phyloP scores from a whole-genome alignment of 352 stramenopile genomes.

The Paralagenidium karlingii region DNA sequence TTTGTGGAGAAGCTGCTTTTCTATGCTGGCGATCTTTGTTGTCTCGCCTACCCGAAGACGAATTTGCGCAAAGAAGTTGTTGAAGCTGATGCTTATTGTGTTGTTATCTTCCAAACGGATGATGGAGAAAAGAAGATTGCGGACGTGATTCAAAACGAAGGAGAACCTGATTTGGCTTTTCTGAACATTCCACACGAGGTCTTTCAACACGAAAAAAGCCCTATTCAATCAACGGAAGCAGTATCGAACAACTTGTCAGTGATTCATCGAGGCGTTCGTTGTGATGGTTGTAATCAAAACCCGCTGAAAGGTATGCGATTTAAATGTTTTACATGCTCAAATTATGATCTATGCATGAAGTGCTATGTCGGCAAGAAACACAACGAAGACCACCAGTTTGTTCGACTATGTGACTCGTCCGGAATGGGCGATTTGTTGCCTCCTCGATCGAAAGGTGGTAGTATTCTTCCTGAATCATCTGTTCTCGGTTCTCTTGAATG shows the following conservation, averaged over 20 bases:
- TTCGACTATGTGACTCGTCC: slow-evolving; percentile 28
- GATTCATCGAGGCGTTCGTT: slow-evolving; percentile 56
- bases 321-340: slow-evolving; percentile 62
- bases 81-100: slow-evolving; percentile 16
- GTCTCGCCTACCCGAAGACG: no score
- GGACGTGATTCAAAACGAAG: slow-evolving; percentile 21
- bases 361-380: slow-evolving; percentile 60
- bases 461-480: slow-evolving; percentile 27
- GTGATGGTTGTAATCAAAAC: slow-evolving; percentile 63
- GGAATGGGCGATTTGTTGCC: slow-evolving; percentile 41
- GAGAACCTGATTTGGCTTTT: slow-evolving; percentile 21
- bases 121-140: slow-evolving; percentile 23
- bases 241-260: slow-evolving; percentile 13
- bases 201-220: background rate
- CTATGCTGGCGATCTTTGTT: no score
- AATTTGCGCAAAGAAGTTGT: no score
- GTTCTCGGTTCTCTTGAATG: slow-evolving; percentile 49
- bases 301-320: slow-evolving; percentile 53
- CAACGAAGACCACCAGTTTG: slow-evolving; percentile 52
- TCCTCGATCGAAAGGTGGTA: slow-evolving; percentile 36
- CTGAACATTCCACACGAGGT: slow-evolving; percentile 9
- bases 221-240: slow-evolving; percentile 9
- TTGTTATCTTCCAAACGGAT: slow-evolving; percentile 38
- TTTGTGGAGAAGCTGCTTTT: no score
- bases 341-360: slow-evolving; percentile 57